These are phyloP conservation scores for Alternaria sp. DNA, from an alignment of 2,329 filamentous ascomycete genomes.

Conservation along the genomic window DNA sequence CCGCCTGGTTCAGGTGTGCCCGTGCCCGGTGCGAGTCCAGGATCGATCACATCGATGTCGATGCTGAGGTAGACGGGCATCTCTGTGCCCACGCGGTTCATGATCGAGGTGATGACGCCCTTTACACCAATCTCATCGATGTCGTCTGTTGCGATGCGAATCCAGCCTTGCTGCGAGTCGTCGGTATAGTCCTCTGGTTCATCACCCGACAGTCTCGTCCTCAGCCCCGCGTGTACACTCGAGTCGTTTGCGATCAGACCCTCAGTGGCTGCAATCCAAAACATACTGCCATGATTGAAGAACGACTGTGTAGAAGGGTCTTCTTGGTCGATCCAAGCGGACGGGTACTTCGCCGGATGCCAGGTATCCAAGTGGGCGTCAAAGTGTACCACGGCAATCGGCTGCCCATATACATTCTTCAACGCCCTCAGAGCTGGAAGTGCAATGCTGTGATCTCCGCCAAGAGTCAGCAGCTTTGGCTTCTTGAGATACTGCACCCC, in stretches of 20 bases:
- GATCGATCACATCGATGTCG: constrained; percentile 83
- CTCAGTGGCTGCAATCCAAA: constrained; percentile 84
- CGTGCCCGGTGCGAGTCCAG: constrained; percentile 75
- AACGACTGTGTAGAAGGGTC: constrained; percentile 67
- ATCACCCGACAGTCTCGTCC: constrained; percentile 73
- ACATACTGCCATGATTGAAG: constrained; percentile 91
- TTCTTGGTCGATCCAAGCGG: constrained; percentile 67
- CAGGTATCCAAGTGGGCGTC: constrained; percentile 77
- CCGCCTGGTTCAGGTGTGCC: constrained; percentile 90
- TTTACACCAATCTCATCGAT: constrained; percentile 80
- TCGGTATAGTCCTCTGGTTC: constrained; percentile 75
- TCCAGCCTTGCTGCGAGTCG: constrained; percentile 73
- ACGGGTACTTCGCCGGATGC: constrained; percentile 81
- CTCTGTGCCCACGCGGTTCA: constrained; percentile 73
- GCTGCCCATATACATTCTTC: constrained; percentile 53
- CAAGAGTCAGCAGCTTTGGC: constrained; percentile 56
- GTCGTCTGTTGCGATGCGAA: constrained; percentile 81
- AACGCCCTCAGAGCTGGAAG: constrained; percentile 58
- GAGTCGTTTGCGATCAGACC: constrained; percentile 76
- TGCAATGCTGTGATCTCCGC: constrained; percentile 59
- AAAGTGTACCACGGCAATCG: constrained; percentile 58
- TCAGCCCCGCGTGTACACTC: constrained; percentile 81
- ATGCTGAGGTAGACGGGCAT: constrained; percentile 81
- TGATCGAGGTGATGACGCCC: constrained; percentile 73
- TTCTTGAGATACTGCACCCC: constrained; percentile 50